Evolutionary conservation across 169 alveolate genomes (phyloP), one percentile per base, ranked within the genome.

Genomic region (Plasmodium sp.): DNA sequence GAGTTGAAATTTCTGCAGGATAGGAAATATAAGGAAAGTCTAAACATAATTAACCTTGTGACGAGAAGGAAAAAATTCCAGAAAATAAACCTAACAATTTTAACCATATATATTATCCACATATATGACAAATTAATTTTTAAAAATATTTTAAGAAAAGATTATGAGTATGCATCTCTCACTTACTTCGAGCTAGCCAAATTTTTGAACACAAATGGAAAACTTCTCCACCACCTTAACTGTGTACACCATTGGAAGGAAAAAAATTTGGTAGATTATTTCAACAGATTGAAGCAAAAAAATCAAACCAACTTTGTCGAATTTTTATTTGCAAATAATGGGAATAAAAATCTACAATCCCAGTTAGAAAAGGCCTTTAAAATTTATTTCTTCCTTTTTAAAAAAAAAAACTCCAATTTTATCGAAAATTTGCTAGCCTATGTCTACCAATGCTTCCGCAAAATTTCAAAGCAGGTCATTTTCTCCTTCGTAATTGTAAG

Each of bases 221-320:
- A 36, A 62, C n/a, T 45, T 43, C 83, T 90, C 51, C 18, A 80
- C 10, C 67, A 90, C 36, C 81, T 90, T 39, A 90, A 79, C 22
- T 90, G 91, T 54, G 33, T 90, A 80, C 51, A 18, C 82, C 51
- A 62, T 58, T 90, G 80, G 36, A 90, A 90, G 58, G 84, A 80
- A 62, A 90, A 90, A 56, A 90, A 80, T 80, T 51, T 41, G 73
- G 56, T 85, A 3, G 84, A 62, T 31, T 90, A 90, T 67, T 81
- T 90, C 54, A 74, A 90, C 77, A 90, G 90, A 90, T 80, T 90
- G 82, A 90, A 90, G 74, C 91, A 90, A 90, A 90, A 79, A 74
- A 90, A 90, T 81, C 91, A 90, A 54, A 80, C 91, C 80, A 51
- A 54, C 22, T 90, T 90, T 67, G 79, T 90, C 74, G 91, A 90